Evolutionary conservation across 179 eudicot genomes (phyloP), one percentile per base, ranked within the genome.

Genomic region (Spinacia oleracea): DNA sequence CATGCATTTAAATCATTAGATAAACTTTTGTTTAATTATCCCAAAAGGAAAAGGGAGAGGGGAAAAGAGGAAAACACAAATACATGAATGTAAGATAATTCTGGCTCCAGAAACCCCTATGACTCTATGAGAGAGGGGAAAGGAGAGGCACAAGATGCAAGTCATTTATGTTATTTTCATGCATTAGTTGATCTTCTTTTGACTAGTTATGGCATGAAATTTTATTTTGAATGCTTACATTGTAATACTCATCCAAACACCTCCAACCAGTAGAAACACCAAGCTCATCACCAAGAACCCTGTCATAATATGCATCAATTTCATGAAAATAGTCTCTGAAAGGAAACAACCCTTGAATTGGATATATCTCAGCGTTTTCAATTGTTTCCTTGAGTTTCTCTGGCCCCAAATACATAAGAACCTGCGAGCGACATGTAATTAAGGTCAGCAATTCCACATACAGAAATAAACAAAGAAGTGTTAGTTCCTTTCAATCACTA

Each of bases 181-280:
- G 60, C 59, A 58, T 75, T 11, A 21, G 10, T 73, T 16, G 34
- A 42, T 62, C 27, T 18, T 27, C 10, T 34, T 15, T n/a, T 62
- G 25, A 25, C 40, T 7, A 55, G 11, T 53, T 29, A 16, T 31
- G 63, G 32, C 20, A 9, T 34, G 20, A 45, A 65, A 40, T 46
- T 12, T 21, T 14, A 65, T 35, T 60, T n/a, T 2, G 29, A 59
- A 77, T 78, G 76, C 95, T 88, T 85, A 96, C 99, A 77, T 91
- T 96, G 83, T 96, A 96, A 59, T 86, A 84, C 56, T 79, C 84
- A 81, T 96, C 85, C 83, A 96, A 83, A 68, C 80, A 76, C 83
- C 83, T 89, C 99, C 99, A 96, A 70, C 99, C 99, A 80, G 97
- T 96, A 69, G 99, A 87, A 78, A 89, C 81, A 76, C 99, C 99